A percentile compares a stretch with the other conserved stretches of the same genome.
Conservation (phyloP, 2,329 filamentous ascomycete genomes). For the Cytospora piceae region DNA sequence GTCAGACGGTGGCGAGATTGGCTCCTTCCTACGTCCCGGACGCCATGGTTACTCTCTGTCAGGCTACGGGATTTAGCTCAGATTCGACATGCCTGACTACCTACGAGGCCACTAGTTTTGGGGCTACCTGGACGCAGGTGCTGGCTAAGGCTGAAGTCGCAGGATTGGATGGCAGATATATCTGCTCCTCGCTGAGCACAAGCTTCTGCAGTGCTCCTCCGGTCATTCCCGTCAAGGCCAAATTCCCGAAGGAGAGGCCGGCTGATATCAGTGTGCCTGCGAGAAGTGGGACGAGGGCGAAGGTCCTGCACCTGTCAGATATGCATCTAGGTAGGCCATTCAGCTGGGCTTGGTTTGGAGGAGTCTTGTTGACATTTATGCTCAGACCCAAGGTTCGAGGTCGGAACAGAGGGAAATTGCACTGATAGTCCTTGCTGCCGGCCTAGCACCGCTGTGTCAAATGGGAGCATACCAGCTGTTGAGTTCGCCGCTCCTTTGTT, state of each 20-base stretch:
- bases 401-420: slow-evolving; percentile 58
- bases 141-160: slow-evolving; percentile 56
- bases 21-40: slow-evolving; percentile 53
- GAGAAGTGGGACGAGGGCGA: slow-evolving; percentile 56
- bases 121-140: slow-evolving; percentile 61
- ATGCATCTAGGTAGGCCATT: slow-evolving; percentile 48
- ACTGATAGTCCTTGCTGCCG: slow-evolving; percentile 56
- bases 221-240: slow-evolving; percentile 49
- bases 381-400: slow-evolving; percentile 55
- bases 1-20: slow-evolving; percentile 53
- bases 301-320: slow-evolving; percentile 60
- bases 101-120: slow-evolving; percentile 52
- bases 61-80: slow-evolving; percentile 49
- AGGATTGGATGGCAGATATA: slow-evolving; percentile 59
- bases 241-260: slow-evolving; percentile 60
- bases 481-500: slow-evolving; percentile 56
- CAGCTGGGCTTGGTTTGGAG: background rate
- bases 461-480: slow-evolving; percentile 42
- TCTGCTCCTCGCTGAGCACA: slow-evolving; percentile 55
- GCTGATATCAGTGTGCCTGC: slow-evolving; percentile 46
- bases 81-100: slow-evolving; percentile 51
- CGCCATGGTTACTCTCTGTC: slow-evolving; percentile 56
- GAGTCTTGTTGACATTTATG: background rate
- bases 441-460: slow-evolving; percentile 42
- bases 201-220: slow-evolving; percentile 52